These are phyloP conservation scores for Ballota nigra DNA, from an alignment of 257 asterid genomes.

Conservation along the genomic window DNA sequence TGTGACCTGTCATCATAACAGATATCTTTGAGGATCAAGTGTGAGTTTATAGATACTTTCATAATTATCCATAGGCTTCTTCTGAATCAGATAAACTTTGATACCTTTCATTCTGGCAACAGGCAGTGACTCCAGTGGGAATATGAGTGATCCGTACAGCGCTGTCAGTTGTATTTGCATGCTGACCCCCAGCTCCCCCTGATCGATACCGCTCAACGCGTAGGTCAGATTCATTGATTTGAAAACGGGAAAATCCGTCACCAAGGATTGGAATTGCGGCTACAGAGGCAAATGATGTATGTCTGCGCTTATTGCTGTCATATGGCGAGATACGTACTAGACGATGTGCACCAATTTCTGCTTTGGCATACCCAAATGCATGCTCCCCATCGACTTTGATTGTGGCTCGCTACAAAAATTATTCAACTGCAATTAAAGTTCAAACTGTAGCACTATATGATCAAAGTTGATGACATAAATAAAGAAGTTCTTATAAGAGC, in stretches of 20 bases:
- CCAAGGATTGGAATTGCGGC: slow-evolving; percentile 94
- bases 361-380: slow-evolving; percentile 93
- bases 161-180: slow-evolving; percentile 84
- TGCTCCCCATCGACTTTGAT: slow-evolving; percentile 82
- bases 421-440: slow-evolving; percentile 2
- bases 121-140: slow-evolving; percentile 86
- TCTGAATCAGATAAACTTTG: background rate
- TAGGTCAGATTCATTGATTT: slow-evolving; percentile 88
- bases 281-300: slow-evolving; percentile 93
- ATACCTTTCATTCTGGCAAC: slow-evolving; percentile 93
- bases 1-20: slow-evolving; percentile 58
- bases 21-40: too few relatives aligned
- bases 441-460: background rate
- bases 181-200: slow-evolving; percentile 96
- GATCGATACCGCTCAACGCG: slow-evolving; percentile 72
- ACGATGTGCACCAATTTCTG: slow-evolving; percentile 97
- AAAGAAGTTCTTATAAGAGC: slow-evolving; percentile 12
- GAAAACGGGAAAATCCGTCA: slow-evolving; percentile 61
- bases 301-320: slow-evolving; percentile 87
- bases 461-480: background rate
- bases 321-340: slow-evolving; percentile 91
- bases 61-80: background rate
- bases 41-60: background rate
- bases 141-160: slow-evolving; percentile 94
- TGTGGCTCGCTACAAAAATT: slow-evolving; percentile 67